Base-by-base conservation (phyloP, 2,329 filamentous ascomycete species). In the Didymella exigua region DNA sequence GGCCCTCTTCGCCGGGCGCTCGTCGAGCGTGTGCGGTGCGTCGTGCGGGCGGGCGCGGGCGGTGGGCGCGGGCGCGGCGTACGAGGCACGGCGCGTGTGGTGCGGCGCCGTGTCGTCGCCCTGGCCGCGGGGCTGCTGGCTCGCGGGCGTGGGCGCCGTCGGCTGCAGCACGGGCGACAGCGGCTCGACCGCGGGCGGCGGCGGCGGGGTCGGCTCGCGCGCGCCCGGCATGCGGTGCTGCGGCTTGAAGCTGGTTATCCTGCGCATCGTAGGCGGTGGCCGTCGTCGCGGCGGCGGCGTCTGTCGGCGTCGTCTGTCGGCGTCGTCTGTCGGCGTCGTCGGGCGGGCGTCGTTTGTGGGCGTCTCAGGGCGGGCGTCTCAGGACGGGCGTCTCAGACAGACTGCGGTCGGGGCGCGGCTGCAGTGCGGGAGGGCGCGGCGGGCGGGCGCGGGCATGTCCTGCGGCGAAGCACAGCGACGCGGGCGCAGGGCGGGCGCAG, bases 1-100 rank as follows among this genome's bases (percentile, higher is more conserved):
- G 43, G 83, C 79, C 36, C 86, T 81, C 71, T 88, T 88, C 18
- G 82, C 73, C 4, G 84, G 84, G 41, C 82, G 78, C 63, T 85
- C 80, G 42, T 74, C 67, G 42, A 23, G 24, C 2, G 53, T 33
- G 54, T 61, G 55, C 27, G 48, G 26, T 11, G 56, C n/a, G 44
- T 61, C 60, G 29, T 47, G 21, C 2, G 56, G 29, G 43, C 61
- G 56, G 46, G 59, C 52, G 52, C 67, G 44, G 37, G 50, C 44
- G 41, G 60, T 54, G 54, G 68, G 68, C 54, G 65, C 64, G 29
- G 59, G 43, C 24, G 61, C 61, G 13, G 61, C 56, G 29, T 66
- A 60, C 7, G 61, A 59, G 34, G 59, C 47, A 46, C 61, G 68
- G 51, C 63, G 68, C 62, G 41, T 36, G 37, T 8, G 33, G 41